Evolutionary conservation across 2,329 filamentous ascomycete genomes (phyloP).

Genomic region (Phoma herbarum): DNA sequence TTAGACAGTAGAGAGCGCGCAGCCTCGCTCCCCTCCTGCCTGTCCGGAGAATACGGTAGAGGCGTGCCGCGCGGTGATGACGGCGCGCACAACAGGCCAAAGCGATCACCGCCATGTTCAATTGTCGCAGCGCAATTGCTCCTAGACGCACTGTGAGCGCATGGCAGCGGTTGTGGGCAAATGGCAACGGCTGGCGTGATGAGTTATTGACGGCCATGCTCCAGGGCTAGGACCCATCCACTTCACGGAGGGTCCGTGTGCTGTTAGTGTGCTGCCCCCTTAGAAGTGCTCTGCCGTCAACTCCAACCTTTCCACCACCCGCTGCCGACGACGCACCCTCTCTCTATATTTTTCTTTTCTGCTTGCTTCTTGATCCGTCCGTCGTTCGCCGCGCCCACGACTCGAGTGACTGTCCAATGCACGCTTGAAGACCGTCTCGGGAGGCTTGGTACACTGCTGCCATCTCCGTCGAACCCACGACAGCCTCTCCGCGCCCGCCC

Average conservation of each 20-base stretch:
- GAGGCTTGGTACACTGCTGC: slow-evolving; percentile 53
- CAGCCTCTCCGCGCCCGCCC: slow-evolving; percentile 48
- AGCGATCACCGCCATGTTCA: too few relatives aligned
- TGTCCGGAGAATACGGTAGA: slow-evolving; percentile 7
- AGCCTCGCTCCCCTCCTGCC: slow-evolving; percentile 19
- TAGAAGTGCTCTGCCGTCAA: slow-evolving; percentile 17
- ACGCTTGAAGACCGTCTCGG: slow-evolving; percentile 49
- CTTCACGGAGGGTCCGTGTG: slow-evolving; percentile 4
- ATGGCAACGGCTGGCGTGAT: slow-evolving; percentile 25
- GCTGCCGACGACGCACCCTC: slow-evolving; percentile 37
- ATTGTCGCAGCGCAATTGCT: slow-evolving; percentile 10
- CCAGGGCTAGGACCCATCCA: slow-evolving; percentile 8
- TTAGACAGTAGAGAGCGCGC: neutral
- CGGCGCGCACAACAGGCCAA: slow-evolving; percentile 6
- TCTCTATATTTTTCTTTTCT: slow-evolving; percentile 48
- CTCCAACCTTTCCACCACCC: slow-evolving; percentile 36
- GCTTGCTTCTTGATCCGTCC: slow-evolving; percentile 40
- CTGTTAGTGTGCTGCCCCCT: slow-evolving; percentile 21
- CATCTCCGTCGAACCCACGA: slow-evolving; percentile 51
- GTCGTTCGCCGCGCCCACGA: slow-evolving; percentile 37
- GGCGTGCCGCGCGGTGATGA: slow-evolving; percentile 1
- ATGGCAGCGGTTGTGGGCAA: slow-evolving; percentile 12
- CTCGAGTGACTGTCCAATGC: slow-evolving; percentile 47
- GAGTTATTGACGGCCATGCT: slow-evolving; percentile 20
- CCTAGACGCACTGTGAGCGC: slow-evolving; percentile 3